A percentile compares a stretch with the other conserved stretches of the same genome.
phyloP scores from a whole-genome alignment of 202 grass and related monocot species.

The Elaeis oleifera region DNA sequence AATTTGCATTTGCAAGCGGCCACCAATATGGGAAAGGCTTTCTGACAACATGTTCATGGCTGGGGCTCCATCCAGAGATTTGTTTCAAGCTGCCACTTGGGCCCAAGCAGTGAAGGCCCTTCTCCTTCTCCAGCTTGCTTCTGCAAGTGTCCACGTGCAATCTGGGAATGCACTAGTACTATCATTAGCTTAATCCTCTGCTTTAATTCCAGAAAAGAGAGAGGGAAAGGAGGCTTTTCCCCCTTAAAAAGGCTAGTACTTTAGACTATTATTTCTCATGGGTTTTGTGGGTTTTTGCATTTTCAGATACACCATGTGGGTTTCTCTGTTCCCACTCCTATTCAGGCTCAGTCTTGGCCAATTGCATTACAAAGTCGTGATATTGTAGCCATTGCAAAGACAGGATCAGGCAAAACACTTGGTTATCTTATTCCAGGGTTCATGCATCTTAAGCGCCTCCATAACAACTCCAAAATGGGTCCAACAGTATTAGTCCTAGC shows the following conservation, averaged over 20 bases:
- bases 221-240: not conserved
- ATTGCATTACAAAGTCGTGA: conserved; percentile 81
- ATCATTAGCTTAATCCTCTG: conserved; percentile 30
- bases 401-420: conserved; percentile 93
- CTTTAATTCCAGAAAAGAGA: conserved; percentile 19
- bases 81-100: conserved; percentile 3
- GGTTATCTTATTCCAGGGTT: conserved; percentile 97
- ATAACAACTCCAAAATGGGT: conserved; percentile 66
- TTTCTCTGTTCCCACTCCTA: conserved; percentile 81
- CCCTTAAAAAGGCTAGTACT: not conserved
- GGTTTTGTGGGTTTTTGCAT: conserved; percentile 19
- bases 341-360: conserved; percentile 98
- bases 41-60: not conserved
- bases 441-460: conserved; percentile 69
- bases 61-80: not conserved
- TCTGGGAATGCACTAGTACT: conserved; percentile 26
- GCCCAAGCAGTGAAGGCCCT: not conserved
- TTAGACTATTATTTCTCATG: not conserved
- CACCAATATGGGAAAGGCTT: conserved; percentile 5
- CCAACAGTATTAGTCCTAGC: conserved; percentile 86
- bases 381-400: conserved; percentile 96
- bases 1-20: conserved; percentile 7
- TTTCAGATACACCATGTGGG: conserved; percentile 70
- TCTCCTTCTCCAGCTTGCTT: conserved; percentile 6
- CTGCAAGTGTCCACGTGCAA: conserved; percentile 4